These are phyloP conservation scores for Suillus plorans DNA, from an alignment of 768 basidiomycete species.

Conservation along the genomic window DNA sequence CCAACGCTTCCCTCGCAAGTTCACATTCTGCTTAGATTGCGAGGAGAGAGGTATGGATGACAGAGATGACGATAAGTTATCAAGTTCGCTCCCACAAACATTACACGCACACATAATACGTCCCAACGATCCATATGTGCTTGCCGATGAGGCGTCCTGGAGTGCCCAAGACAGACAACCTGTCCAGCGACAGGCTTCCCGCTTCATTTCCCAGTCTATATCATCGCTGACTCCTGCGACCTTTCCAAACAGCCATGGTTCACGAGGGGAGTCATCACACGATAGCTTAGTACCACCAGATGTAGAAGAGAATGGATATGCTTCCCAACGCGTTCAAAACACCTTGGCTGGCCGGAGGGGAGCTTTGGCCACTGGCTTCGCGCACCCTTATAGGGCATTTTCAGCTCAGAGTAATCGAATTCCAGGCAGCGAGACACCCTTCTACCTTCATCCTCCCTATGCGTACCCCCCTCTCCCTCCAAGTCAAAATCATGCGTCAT, in stretches of 20 bases:
- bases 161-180: constrained; percentile 7
- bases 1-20: not conserved
- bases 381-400: constrained; percentile 13
- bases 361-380: not conserved
- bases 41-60: constrained; percentile 13
- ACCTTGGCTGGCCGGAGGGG: not conserved
- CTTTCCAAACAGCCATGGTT: constrained; percentile 5
- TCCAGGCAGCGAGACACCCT: constrained; percentile 34
- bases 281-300: constrained; percentile 3
- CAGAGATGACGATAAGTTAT: constrained; percentile 6
- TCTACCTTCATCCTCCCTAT: constrained; percentile 22
- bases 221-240: constrained; percentile 11
- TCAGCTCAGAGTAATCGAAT: constrained; percentile 25
- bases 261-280: constrained; percentile 5
- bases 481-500: constrained; percentile 12
- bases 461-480: constrained; percentile 27
- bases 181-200: constrained; percentile 7
- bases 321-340: constrained; percentile 2
- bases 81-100: constrained; percentile 12
- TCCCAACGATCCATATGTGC: not conserved
- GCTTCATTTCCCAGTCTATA: not conserved
- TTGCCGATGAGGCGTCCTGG: constrained; percentile 11
- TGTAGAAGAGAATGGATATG: constrained; percentile 5
- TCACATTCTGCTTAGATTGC: not conserved
- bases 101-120: constrained; percentile 11